phyloP scores from a whole-genome alignment of 257 asterid genomes.

The Ilex asprella region DNA sequence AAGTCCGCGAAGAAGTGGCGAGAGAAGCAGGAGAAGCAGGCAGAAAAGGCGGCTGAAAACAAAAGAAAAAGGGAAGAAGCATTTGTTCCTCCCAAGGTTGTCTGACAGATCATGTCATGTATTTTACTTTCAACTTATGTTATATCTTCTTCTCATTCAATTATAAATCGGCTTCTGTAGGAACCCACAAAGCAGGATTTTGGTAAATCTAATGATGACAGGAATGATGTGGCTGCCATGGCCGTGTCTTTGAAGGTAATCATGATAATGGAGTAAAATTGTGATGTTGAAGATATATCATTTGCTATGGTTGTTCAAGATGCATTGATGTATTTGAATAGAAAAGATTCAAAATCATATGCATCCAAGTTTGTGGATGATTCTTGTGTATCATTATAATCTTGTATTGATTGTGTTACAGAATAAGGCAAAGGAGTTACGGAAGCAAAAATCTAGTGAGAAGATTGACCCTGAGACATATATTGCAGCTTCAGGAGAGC shows the following conservation, averaged over 20 bases:
- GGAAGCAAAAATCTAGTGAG: slow-evolving; percentile 44
- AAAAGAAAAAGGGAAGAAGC: slow-evolving; percentile 74
- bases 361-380: too few species aligned
- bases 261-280: neutral
- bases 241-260: slow-evolving; percentile 67
- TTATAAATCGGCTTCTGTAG: slow-evolving; percentile 26
- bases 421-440: slow-evolving; percentile 65
- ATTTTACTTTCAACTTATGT: neutral
- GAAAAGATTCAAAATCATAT: neutral
- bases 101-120: neutral
- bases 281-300: neutral
- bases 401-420: slow-evolving; percentile 22
- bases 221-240: slow-evolving; percentile 47
- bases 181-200: slow-evolving; percentile 38
- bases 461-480: slow-evolving; percentile 56
- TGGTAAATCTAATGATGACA: slow-evolving; percentile 20
- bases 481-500: slow-evolving; percentile 42
- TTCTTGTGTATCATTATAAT: neutral
- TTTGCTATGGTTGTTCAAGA: neutral
- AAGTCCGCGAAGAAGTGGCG: slow-evolving; percentile 80
- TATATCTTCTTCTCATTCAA: slow-evolving; percentile 1
- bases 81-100: slow-evolving; percentile 85
- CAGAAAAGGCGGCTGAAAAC: slow-evolving; percentile 61
- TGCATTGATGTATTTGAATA: neutral
- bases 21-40: slow-evolving; percentile 90